Percentiles rank a stretch among this genome's conserved stretches.
These are phyloP conservation scores for Myxozyma vanderwaltii DNA, from an alignment of 805 yeast species.

Conservation along the genomic window DNA sequence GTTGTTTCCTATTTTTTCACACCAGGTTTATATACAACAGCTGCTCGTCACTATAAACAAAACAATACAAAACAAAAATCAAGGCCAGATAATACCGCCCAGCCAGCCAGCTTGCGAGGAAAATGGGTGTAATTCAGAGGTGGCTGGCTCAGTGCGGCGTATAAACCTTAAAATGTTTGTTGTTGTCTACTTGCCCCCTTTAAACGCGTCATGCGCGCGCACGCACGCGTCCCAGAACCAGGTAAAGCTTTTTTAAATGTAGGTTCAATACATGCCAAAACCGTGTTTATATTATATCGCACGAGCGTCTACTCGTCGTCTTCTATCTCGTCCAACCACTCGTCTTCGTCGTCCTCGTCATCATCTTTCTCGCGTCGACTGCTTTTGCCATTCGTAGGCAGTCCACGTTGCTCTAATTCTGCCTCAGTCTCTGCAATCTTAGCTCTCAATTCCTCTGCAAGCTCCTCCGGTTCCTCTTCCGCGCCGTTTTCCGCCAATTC, in stretches of 20 bases:
- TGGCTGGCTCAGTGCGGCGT: slow-evolving; percentile 14
- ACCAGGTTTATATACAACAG: no score
- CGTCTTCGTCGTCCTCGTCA: slow-evolving; percentile 21
- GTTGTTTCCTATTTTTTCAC: no score
- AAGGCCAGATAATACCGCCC: no score
- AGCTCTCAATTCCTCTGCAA: slow-evolving; percentile 8
- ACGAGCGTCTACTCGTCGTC: slow-evolving; percentile 14
- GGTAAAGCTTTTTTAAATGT: no score
- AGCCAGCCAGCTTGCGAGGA: no score
- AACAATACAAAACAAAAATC: neutral
- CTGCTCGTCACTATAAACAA: no score
- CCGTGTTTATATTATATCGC: no score
- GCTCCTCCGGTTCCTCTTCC: slow-evolving; percentile 21
- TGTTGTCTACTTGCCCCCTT: no score
- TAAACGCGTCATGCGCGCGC: no score
- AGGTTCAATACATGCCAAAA: no score
- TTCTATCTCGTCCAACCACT: slow-evolving; percentile 30
- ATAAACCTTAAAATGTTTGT: slow-evolving; percentile 9
- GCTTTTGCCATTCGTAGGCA: neutral
- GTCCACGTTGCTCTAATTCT: slow-evolving; percentile 3
- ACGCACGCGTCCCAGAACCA: no score
- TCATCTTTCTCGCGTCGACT: neutral
- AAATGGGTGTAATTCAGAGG: neutral
- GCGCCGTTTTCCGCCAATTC: slow-evolving; percentile 13
- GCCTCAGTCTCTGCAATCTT: slow-evolving; percentile 17